Base-by-base conservation (phyloP, 2,329 filamentous ascomycete species). In the Dactylellina sp. region DNA sequence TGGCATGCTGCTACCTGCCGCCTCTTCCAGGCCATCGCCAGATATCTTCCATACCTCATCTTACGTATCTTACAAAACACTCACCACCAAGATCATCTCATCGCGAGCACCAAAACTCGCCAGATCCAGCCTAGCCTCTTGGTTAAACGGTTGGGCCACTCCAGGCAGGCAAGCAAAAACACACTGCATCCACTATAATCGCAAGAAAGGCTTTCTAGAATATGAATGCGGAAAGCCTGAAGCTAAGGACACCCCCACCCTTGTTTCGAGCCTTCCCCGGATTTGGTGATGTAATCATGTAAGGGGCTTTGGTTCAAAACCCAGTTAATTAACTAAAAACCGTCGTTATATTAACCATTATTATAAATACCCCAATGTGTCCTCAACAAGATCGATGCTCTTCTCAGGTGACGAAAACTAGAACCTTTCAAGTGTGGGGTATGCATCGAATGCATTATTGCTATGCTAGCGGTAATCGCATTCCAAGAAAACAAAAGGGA, bases 231-330 rank as follows among this genome's bases (percentile, higher is more conserved):
- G 68, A 65, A 64, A 63, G 25, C 60, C 53, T 16, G 42, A 49
- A 39, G 49, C 46, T 53, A 72, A 46, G 28, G 35, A 35, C 22
- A 56, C 59, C 59, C 59, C 68, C 59, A 72, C 68, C 37, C 28
- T 11, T 42, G 16, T 28, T 50, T 52, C 16, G 46, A 37, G 18
- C 32, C 20, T 65, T 64, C 60, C 64, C 68, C 68, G 68, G 68
- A 72, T 72, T 72, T 60, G 68, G 52, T 55, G 52, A 64, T 65
- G 53, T 61, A 60, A 65, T 68, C 63, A 68, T 68, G 63, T 68
- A 68, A 68, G 46, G 63, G 63, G 63, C n/a, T n/a, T 42, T 42
- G 25, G 28, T 16, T 20, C 18, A 9, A 9, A 32, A 32, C 28
- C 28, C 28, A 32, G 28, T 9, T 32, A 32, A 32, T 9, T 9